Base-by-base conservation (phyloP, 768 basidiomycete species). In the Clitopilus hobsonii region DNA sequence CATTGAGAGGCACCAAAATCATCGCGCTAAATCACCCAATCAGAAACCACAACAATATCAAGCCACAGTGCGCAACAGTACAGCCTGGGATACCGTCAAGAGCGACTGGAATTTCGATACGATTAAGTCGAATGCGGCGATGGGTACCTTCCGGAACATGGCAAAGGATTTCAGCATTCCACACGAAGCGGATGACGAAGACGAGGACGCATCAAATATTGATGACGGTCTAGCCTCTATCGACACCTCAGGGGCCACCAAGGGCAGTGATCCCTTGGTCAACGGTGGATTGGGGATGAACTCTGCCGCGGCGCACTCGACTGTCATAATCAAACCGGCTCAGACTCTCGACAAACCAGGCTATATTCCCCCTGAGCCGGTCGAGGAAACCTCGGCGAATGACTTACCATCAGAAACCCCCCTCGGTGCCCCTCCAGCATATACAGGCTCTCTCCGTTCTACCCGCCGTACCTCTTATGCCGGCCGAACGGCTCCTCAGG, bases 41-140 rank as follows among this genome's bases (percentile, higher is more conserved):
- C 74, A 76, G 51, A 83, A 83, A 63, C 77, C 79, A 23, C 66
- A 72, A 30, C 82, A 81, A 62, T 79, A 79, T 64, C 81, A 84
- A 58, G 74, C 84, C 10, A 79, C 87, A 4, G 67, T 84, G 51
- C 75, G 79, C 57, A 82, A 79, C 58, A 84, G 76, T 51, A 68
- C 75, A 48, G 75, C 79, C 47, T 91, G 89, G 90, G 89, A 91
- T 60, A 70, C 94, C 1, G 79, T 96, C 71, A 82, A 84, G 65
- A 94, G 90, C 64, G 94, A 94, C 58, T 98, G 96, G 97, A 92
- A 90, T 67, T 98, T 98, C 67, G 94, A 94, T 62, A 95, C 92
- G 1, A 74, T 94, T 61, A 85, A 78, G 56, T 79, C 88, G 4
- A 74, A 81, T 7, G 78, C 84, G 25, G 83, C 86, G 3, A 88